Evolutionary conservation across 169 alveolate species (phyloP), one percentile per base, ranked within the genome.

Genomic region (Plasmodium falciparum): DNA sequence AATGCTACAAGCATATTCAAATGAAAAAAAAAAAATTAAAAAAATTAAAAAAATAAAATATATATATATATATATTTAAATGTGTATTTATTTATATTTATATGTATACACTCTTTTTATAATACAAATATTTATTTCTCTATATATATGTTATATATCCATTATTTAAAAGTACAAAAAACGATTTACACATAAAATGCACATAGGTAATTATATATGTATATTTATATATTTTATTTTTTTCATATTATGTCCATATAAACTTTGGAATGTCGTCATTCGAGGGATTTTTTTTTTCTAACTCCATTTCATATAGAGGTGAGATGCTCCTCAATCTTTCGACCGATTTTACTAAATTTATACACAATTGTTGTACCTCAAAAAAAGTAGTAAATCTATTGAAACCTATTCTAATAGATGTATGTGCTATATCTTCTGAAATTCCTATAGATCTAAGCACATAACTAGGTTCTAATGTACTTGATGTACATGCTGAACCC

Each of bases 361-460:
- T 92, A 15, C 95, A 93, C 56, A 97, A 95, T 45, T 90, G 93
- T 45, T 97, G 98, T 47, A 98, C 97, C 88, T 99, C 99, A 67
- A 94, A 97, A 71, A 96, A 98, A 5, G 99, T 96, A 7, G 99
- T 99, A 73, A 98, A 99, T 70, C 99, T 92, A 22, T 99, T 99
- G 33, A 99, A 73, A 15, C 99, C 99, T 85, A 99, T 97, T 88
- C 99, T 95, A 43, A 99, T 88, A 1, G 99, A 96, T 24, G 99
- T 98, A 91, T 98, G 99, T 70, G 99, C 99, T 76, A 98, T 89
- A 52, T 98, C 99, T 78, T 98, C 99, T 11, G 97, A 95, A 9
- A 98, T 98, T 8, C 99, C 99, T 2, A 97, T 88, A 73, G 99
- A 99, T 67, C 99, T 93, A 26, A 98, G 93, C 6, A 98, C 99